Conservation (phyloP, 2,329 filamentous ascomycete genomes). For the Beauveria brongniartii region DNA sequence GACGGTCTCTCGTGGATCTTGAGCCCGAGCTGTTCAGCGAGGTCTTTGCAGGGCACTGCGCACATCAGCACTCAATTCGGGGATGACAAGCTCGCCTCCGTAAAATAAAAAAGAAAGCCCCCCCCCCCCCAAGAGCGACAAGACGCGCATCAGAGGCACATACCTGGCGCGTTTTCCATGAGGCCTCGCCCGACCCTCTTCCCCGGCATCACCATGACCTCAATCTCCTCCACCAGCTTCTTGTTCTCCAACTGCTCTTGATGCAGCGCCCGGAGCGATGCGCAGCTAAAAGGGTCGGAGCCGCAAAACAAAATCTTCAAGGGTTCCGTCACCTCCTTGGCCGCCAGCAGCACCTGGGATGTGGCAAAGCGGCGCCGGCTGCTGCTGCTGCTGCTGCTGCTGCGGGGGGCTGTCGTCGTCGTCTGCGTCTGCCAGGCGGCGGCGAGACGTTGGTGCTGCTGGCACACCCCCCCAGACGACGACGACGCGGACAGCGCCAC, state of each 20-base stretch:
- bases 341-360: neutral
- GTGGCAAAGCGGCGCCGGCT: constrained; percentile 16
- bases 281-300: constrained; percentile 82
- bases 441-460: neutral
- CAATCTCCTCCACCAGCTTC: constrained; percentile 61
- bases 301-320: constrained; percentile 89
- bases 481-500: neutral
- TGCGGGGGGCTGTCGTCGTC: no score
- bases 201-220: constrained; percentile 74
- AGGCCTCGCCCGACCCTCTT: constrained; percentile 71
- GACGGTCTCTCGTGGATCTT: constrained; percentile 68
- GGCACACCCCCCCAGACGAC: neutral
- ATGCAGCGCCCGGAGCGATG: constrained; percentile 62
- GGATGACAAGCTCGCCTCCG: no score
- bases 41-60: constrained; percentile 63
- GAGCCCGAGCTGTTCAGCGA: constrained; percentile 57
- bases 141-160: constrained; percentile 18
- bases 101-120: no score
- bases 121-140: no score
- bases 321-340: constrained; percentile 39
- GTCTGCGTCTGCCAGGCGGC: neutral
- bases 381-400: neutral
- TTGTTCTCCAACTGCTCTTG: constrained; percentile 44
- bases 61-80: neutral
- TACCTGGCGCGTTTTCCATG: constrained; percentile 60